A percentile compares a stretch with the other conserved stretches of the same genome.
Conservation (phyloP, 768 basidiomycete species). For the Daedalea quercina region DNA sequence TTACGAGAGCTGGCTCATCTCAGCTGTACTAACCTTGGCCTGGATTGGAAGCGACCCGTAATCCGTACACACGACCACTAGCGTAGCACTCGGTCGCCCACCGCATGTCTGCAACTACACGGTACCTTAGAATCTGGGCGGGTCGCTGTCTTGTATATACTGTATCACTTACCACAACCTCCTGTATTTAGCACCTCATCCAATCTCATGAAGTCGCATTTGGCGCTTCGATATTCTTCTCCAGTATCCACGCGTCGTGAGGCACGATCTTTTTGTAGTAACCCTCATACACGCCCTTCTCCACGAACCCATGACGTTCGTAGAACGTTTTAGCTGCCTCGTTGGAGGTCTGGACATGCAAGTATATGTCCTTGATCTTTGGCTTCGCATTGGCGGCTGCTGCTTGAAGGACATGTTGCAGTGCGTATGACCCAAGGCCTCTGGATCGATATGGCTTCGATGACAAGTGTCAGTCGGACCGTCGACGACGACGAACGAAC, state of each 20-base stretch:
- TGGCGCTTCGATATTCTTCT: constrained; percentile 39
- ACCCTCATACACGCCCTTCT: constrained; percentile 55
- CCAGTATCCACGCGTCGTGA: constrained; percentile 82
- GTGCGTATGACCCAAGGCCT: constrained; percentile 64
- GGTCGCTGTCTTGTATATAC: background rate
- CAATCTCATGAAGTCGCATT: background rate
- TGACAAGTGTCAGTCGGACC: constrained; percentile 1
- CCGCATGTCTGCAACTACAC: background rate
- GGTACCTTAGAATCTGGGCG: background rate
- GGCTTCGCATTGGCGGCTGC: constrained; percentile 53
- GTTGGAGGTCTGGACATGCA: constrained; percentile 88
- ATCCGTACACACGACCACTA: background rate
- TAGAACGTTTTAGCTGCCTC: constrained; percentile 73
- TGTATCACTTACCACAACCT: background rate
- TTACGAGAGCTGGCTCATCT: background rate
- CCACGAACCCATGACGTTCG: constrained; percentile 74
- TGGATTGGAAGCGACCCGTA: background rate
- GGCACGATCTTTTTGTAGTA: constrained; percentile 91
- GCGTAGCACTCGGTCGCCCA: background rate
- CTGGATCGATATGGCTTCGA: constrained; percentile 81
- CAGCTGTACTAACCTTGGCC: background rate
- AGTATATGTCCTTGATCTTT: constrained; percentile 63
- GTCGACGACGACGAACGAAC: constrained; percentile 5
- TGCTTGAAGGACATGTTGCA: constrained; percentile 60
- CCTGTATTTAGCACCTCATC: background rate